A percentile compares a stretch with the other conserved stretches of the same genome.
phyloP scores from a whole-genome alignment of 805 yeast species.

The Metschnikowia chrysomelidarum region DNA sequence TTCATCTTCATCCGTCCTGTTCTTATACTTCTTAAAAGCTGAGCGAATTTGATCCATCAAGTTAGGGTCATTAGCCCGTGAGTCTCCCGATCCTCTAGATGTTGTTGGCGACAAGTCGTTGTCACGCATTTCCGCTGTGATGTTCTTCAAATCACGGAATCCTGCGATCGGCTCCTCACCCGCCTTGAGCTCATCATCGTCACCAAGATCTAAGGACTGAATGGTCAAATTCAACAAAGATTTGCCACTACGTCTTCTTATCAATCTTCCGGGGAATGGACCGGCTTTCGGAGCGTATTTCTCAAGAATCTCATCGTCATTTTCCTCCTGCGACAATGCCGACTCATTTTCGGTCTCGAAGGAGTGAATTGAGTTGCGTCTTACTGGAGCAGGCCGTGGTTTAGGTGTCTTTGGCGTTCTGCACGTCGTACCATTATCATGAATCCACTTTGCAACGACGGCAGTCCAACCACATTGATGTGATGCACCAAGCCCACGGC shows the following conservation, averaged over 20 bases:
- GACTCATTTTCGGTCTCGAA: slow-evolving; percentile 17
- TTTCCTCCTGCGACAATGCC: slow-evolving; percentile 21
- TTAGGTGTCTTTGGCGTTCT: slow-evolving; percentile 41
- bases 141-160: slow-evolving; percentile 19
- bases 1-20: slow-evolving; percentile 28
- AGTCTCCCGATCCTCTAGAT: slow-evolving; percentile 30
- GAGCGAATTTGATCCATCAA: slow-evolving; percentile 35
- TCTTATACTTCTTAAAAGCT: slow-evolving; percentile 35
- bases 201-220: slow-evolving; percentile 62
- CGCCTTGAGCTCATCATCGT: slow-evolving; percentile 46
- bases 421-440: slow-evolving; percentile 78
- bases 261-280: slow-evolving; percentile 52
- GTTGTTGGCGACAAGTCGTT: slow-evolving; percentile 19
- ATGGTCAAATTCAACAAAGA: slow-evolving; percentile 68
- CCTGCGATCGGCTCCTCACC: slow-evolving; percentile 20
- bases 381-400: slow-evolving; percentile 15
- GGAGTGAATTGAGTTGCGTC: slow-evolving; percentile 31
- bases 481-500: slow-evolving; percentile 89
- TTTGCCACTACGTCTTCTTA: slow-evolving; percentile 71
- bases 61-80: slow-evolving; percentile 29
- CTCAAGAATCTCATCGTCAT: slow-evolving; percentile 32
- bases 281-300: slow-evolving; percentile 45
- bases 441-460: slow-evolving; percentile 86
- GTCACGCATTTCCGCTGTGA: slow-evolving; percentile 21
- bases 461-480: slow-evolving; percentile 98